phyloP scores from a whole-genome alignment of 164 flowering plant species.

The Vitis riparia region DNA sequence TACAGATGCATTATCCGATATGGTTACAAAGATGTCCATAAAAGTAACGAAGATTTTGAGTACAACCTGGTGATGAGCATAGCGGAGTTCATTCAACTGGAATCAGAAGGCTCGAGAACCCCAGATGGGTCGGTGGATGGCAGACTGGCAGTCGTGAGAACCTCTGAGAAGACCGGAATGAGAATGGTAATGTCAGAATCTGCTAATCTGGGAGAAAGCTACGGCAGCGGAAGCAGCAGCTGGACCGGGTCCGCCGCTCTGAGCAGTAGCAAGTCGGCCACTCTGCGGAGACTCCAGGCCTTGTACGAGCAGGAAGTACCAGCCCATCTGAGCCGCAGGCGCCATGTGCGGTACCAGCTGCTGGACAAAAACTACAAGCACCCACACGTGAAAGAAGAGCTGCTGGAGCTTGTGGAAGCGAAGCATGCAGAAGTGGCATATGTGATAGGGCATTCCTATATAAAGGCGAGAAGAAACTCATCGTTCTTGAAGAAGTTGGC shows the following conservation, averaged over 20 bases:
- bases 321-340: conserved; percentile 18
- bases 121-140: conserved; percentile 40
- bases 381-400: conserved; percentile 54
- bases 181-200: conserved; percentile 38
- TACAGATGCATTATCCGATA: conserved; percentile 73
- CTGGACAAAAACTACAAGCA: conserved; percentile 30
- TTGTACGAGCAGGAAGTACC: conserved; percentile 50
- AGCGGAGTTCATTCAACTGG: conserved; percentile 73
- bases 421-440: conserved; percentile 61
- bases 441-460: conserved; percentile 54
- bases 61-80: conserved; percentile 59
- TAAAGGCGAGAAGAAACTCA: conserved; percentile 60
- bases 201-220: conserved; percentile 2
- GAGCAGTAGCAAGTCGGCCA: conserved; percentile 46
- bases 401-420: conserved; percentile 59
- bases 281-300: conserved; percentile 37
- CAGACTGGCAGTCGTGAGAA: conserved; percentile 57
- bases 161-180: conserved; percentile 48
- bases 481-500: conserved; percentile 55
- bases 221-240: conserved; percentile 13
- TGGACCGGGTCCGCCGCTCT: conserved; percentile 4
- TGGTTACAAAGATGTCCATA: conserved; percentile 66
- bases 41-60: conserved; percentile 50
- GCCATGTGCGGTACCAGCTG: conserved; percentile 37
- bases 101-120: conserved; percentile 45